Evolutionary conservation across 345 rosid genomes (phyloP), one percentile per base, ranked within the genome.

Genomic region (Reutealis trisperma): DNA sequence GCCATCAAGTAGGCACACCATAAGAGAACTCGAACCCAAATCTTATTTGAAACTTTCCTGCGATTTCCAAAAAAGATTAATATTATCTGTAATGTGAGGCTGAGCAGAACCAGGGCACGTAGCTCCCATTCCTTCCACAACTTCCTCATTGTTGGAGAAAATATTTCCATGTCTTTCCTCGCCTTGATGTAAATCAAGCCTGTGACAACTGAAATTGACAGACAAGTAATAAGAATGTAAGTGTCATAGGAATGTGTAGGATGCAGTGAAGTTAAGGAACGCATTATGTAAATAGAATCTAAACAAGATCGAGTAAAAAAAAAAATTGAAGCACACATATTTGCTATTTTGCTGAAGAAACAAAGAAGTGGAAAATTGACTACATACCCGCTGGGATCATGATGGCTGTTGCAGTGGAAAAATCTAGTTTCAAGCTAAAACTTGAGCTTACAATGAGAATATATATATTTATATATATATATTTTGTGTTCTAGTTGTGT

Each of bases 1-100:
- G 72, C 72, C 19, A 47, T 52, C 72, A 69, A 69, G 22, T 69
- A 49, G 19, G 72, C 59, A 47, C 21, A 69, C 72, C 72, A 69
- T 22, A 69, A 6, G 0, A 69, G n/a, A 24, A 69, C 6, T 63
- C 67, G 44, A 63, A 63, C 19, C 67, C 67, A 16, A 6, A 15
- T 34, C 9, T 5, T 27, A 19, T 10, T 63, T 19, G 19, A 27
- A 63, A 12, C 11, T 16, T 63, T 63, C 67, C 67, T 30, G 10
- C 42, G 67, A 14, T 30, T 63, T 30, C 67, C 67, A 32, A 63
- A 63, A 30, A 63, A 63, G 19, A 63, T 63, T 63, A 63, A 11
- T 27, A 63, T 13, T 12, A 63, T 63, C 67, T 63, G 67, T 19
- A 63, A 63, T 19, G 2, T 8, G 3, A 30, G 67, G 67, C 67